Evolutionary conservation across 2,329 filamentous ascomycete species (phyloP).

Genomic region (Chrysosporium keratinophilum): DNA sequence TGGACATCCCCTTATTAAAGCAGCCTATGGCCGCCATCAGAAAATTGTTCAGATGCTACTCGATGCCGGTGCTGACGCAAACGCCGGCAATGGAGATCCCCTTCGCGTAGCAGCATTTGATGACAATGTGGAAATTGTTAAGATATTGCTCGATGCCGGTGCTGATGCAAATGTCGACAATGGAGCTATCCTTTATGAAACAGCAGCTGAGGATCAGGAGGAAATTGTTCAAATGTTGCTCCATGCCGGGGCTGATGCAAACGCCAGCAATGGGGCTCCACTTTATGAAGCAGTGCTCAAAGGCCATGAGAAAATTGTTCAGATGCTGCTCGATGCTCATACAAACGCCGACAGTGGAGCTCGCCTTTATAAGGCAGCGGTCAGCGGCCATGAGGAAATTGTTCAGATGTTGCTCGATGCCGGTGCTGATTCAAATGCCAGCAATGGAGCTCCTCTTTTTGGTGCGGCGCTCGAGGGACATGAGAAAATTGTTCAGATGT

Average conservation of each 20-base stretch:
- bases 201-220: neutral
- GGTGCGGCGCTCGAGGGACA: neutral
- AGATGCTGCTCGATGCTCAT: neutral
- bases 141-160: too few relatives aligned
- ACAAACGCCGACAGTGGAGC: neutral
- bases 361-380: neutral
- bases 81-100: neutral
- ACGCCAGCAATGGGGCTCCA: neutral
- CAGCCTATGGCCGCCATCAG: neutral
- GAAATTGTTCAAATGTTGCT: conserved; percentile 1
- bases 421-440: conserved; percentile 7
- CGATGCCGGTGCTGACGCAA: conserved; percentile 9
- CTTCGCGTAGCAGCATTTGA: neutral
- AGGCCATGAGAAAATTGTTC: neutral
- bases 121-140: neutral
- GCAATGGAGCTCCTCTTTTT: neutral
- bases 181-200: neutral
- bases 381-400: neutral
- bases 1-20: neutral
- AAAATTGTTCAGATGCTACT: conserved; percentile 3
- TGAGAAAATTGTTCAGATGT: neutral
- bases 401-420: too few relatives aligned
- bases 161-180: too few relatives aligned
- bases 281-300: neutral
- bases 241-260: neutral